These are phyloP conservation scores for Blepharisma japonicum DNA, from an alignment of 73 alveolate species.

Conservation along the genomic window DNA sequence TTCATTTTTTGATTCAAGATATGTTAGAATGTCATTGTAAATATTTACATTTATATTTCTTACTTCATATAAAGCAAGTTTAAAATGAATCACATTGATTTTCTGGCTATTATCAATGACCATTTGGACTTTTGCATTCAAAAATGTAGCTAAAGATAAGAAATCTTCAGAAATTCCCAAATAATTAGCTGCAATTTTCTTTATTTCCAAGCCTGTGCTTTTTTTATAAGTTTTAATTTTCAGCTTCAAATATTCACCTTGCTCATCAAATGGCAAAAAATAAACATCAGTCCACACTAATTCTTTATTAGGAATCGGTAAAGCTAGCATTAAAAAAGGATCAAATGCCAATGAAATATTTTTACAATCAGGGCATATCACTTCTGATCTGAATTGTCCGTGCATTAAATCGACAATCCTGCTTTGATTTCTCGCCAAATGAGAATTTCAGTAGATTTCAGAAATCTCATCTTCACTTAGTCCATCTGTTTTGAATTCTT, in stretches of 20 bases:
- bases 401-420: conserved; percentile 87
- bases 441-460: conserved; percentile 78
- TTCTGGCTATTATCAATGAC: neutral
- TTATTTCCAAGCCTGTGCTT: neutral
- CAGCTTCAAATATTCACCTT: neutral
- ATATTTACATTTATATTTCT: neutral
- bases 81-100: neutral
- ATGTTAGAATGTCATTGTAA: neutral
- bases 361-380: conserved; percentile 84
- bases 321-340: conserved; percentile 85
- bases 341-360: conserved; percentile 87
- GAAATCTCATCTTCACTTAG: conserved; percentile 79
- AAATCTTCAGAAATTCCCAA: neutral
- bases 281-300: neutral
- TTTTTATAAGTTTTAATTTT: neutral
- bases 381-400: conserved; percentile 89
- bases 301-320: conserved; percentile 80
- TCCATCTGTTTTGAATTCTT: conserved; percentile 53
- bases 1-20: neutral
- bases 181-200: neutral
- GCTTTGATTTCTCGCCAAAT: conserved; percentile 87
- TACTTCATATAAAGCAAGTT: neutral
- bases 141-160: neutral
- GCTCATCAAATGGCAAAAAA: neutral
- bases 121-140: neutral